Percentiles rank a stretch among this genome's conserved stretches.
Evolutionary conservation across 805 yeast genomes (phyloP).

Genomic region (Ogataea chonburiensis): DNA sequence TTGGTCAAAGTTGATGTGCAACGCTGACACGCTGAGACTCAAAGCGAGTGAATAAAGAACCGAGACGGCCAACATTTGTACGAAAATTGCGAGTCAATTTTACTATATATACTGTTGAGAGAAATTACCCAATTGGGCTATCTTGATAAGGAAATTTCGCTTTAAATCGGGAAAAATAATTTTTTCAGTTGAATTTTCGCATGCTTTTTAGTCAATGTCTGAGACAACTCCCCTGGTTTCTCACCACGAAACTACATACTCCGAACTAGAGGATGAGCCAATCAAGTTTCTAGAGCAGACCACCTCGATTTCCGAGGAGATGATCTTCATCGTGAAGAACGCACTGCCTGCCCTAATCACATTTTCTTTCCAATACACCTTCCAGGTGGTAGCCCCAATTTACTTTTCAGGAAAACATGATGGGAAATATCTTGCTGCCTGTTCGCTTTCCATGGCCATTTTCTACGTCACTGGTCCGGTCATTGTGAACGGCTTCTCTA

Average conservation of each 20-base stretch:
- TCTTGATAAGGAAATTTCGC: conserved; percentile 1
- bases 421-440: conserved; percentile 65
- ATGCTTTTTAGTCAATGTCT: neutral
- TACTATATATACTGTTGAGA: neutral
- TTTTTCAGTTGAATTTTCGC: neutral
- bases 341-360: conserved; percentile 61
- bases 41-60: conserved; percentile 1
- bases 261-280: neutral
- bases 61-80: neutral
- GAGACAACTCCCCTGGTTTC: neutral
- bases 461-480: conserved; percentile 74
- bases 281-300: conserved; percentile 1
- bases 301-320: neutral
- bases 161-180: neutral
- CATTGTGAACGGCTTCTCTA: conserved; percentile 68
- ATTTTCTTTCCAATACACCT: conserved; percentile 63
- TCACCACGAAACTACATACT: neutral
- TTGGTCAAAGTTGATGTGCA: conserved; percentile 1
- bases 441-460: conserved; percentile 68
- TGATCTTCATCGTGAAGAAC: neutral
- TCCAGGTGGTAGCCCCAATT: conserved; percentile 70
- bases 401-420: conserved; percentile 72
- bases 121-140: neutral
- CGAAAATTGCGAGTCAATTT: neutral
- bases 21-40: neutral